phyloP scores from a whole-genome alignment of 176 grass and related monocot genomes.

The Elymus sibiricus region DNA sequence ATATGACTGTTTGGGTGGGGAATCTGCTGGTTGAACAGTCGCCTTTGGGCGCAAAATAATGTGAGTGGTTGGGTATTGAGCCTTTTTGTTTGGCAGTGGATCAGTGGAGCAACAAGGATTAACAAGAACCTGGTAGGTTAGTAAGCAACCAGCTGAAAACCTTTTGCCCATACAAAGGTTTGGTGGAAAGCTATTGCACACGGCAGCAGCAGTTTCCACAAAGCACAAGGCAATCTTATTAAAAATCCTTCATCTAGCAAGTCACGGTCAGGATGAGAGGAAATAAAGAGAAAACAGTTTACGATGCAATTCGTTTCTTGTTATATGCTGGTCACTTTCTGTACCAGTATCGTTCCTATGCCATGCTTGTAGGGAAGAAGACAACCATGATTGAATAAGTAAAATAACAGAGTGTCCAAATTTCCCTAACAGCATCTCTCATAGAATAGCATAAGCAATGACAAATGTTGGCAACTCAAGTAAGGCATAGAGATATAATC shows the following conservation, averaged over 20 bases:
- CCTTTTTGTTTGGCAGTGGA: background rate
- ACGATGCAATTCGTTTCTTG: background rate
- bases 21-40: background rate
- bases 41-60: background rate
- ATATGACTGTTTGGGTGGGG: background rate
- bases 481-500: background rate
- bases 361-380: conserved; percentile 8
- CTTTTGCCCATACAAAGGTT: background rate
- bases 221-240: background rate
- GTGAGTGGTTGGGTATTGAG: background rate
- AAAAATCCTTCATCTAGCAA: background rate
- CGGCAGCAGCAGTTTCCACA: background rate
- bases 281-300: background rate
- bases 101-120: background rate
- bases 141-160: background rate
- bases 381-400: background rate
- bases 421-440: background rate
- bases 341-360: background rate
- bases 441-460: background rate
- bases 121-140: background rate
- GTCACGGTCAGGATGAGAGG: background rate
- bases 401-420: background rate
- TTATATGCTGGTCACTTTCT: background rate
- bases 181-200: background rate
- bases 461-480: background rate